Evolutionary conservation across 1,284 basidiomycete species (phyloP).

Genomic region (Trametes pubescens): DNA sequence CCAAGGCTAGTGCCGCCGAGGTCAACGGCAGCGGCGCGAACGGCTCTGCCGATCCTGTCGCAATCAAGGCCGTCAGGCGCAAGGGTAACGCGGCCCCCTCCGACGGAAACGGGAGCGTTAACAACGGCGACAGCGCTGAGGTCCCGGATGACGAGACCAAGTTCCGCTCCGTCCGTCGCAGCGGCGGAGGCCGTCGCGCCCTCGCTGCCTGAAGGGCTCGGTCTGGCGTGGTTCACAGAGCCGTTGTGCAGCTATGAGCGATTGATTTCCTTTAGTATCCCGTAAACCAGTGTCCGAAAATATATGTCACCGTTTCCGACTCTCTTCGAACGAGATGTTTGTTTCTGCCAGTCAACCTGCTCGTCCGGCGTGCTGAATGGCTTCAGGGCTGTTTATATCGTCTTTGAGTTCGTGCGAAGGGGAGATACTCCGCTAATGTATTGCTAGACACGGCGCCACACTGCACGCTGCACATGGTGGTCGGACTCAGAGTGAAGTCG

Average conservation of each 20-base stretch:
- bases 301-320: neutral
- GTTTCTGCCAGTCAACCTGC: neutral
- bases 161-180: conserved; percentile 5
- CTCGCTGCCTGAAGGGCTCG: conserved; percentile 2
- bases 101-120: neutral
- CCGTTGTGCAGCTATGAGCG: neutral
- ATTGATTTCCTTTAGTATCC: neutral
- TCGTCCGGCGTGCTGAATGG: no score
- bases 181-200: conserved; percentile 1
- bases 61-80: neutral
- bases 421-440: no score
- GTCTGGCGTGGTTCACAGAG: conserved; percentile 4
- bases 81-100: neutral
- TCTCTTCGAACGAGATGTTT: neutral
- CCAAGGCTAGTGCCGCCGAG: neutral
- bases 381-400: no score
- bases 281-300: neutral
- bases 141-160: conserved; percentile 1
- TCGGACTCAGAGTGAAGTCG: no score
- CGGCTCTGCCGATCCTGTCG: neutral
- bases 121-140: neutral
- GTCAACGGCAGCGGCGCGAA: neutral
- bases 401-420: no score
- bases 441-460: no score
- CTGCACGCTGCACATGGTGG: no score